Evolutionary conservation across 2,329 filamentous ascomycete genomes (phyloP), one percentile per base, ranked within the genome.

Genomic region (Fusarium sp.): DNA sequence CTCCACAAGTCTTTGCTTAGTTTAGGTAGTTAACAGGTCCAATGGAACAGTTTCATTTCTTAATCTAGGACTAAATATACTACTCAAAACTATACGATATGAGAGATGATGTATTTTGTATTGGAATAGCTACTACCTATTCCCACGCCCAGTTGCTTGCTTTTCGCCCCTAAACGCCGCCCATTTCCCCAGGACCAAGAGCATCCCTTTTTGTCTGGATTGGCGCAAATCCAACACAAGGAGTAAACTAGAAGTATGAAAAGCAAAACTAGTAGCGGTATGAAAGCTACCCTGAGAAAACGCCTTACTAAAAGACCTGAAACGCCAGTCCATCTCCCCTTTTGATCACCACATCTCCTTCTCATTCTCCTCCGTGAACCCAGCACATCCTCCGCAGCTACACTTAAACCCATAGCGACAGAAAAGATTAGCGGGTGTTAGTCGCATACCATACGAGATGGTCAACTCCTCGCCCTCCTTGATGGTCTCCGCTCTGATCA

Each of bases 381-480:
- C 76, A 11, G 65, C 51, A 57, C 86, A 88, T 3, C 74, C 77
- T 13, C 82, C 82, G 52, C 86, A 88, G 6, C 74, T 64, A 70
- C 86, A 88, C 4, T 78, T 73, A 58, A 88, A 88, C 0, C 86
- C 86, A 66, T 84, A 88, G 11, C 78, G 77, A 9, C 71, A 55
- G 27, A 79, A 81, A 0, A 88, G 75, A 6, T 76, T 66, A 2
- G 60, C 47, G 0, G 82, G 80, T 3, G 74, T 74, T 1, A 72
- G 71, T 7, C 71, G 61, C 9, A 63, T 68, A 1, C 81, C 81
- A 54, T 88, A 88, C 3, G 77, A 80, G 23, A 88, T 85, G 1
- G 81, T 83, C 4, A 88, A 72, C 73, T 88, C 86, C 10, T 81
- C 72, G 0, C 84, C 85, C 0, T 77, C 75, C 0, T 66, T 48